Conservation (phyloP, 2,329 filamentous ascomycete genomes). For the Rosellinia necatrix region DNA sequence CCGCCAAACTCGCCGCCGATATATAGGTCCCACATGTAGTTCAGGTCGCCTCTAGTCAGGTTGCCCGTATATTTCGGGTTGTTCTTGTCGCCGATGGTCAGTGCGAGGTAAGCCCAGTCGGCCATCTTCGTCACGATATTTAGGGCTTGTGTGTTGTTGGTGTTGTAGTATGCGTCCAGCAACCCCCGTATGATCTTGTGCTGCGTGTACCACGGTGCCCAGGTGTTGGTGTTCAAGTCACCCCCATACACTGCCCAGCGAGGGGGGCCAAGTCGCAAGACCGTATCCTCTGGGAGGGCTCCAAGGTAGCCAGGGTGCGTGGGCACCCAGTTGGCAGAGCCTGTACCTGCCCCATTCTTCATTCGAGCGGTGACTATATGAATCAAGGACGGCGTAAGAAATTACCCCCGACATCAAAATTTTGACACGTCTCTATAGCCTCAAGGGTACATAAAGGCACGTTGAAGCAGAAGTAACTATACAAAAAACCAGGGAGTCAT, state of each 20-base stretch:
- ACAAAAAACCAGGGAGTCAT: no score
- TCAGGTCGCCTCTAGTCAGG: conserved; percentile 40
- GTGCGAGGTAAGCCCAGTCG: conserved; percentile 41
- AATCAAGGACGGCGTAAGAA: no score
- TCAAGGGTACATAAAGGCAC: no score
- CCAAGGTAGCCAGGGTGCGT: conserved; percentile 41
- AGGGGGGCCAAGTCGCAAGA: conserved; percentile 41
- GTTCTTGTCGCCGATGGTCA: conserved; percentile 42
- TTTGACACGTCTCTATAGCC: no score
- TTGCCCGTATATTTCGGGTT: conserved; percentile 40
- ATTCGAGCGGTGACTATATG: conserved; percentile 40
- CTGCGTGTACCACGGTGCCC: conserved; percentile 44
- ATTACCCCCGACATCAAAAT: no score
- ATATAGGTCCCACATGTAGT: conserved; percentile 44
- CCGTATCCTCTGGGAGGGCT: conserved; percentile 41
- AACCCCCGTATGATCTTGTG: conserved; percentile 43
- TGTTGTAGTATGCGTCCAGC: conserved; percentile 43
- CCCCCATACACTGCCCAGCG: conserved; percentile 42
- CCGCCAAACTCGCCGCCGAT: conserved; percentile 42
- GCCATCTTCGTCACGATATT: conserved; percentile 40
- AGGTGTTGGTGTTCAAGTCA: conserved; percentile 37
- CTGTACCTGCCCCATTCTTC: conserved; percentile 19
- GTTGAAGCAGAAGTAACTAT: no score
- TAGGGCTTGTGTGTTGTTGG: conserved; percentile 39
- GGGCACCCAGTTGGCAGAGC: conserved; percentile 35